A percentile compares a stretch with the other conserved stretches of the same genome.
Conservation (phyloP, 1,284 basidiomycete species). For the Quambalaria eucalypti region DNA sequence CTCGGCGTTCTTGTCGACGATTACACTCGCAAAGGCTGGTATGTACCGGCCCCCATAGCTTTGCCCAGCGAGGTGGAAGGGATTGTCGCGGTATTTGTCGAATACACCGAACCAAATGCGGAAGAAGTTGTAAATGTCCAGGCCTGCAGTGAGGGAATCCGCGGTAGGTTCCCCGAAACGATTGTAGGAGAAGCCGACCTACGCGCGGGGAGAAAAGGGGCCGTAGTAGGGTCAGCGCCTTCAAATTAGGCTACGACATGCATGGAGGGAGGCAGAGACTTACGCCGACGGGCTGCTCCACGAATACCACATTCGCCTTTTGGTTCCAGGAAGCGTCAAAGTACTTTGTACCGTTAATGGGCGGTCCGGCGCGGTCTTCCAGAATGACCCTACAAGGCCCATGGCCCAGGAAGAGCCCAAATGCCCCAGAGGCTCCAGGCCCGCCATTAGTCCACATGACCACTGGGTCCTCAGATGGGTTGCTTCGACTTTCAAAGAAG, state of each 20-base stretch:
- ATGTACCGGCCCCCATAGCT: constrained; percentile 62
- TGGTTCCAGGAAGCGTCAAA: constrained; percentile 61
- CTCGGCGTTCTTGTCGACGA: constrained; percentile 64
- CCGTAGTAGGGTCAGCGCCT: no score
- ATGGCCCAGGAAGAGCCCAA: constrained; percentile 59
- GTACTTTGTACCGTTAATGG: constrained; percentile 55
- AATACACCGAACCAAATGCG: constrained; percentile 48
- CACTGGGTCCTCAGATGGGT: constrained; percentile 61
- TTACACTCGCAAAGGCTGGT: constrained; percentile 68
- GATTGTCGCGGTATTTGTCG: constrained; percentile 33
- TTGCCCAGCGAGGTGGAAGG: constrained; percentile 36
- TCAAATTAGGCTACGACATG: no score
- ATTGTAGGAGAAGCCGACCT: constrained; percentile 64
- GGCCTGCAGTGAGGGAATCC: constrained; percentile 44
- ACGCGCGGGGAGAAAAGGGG: no score
- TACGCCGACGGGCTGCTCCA: constrained; percentile 63
- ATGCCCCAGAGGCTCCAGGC: constrained; percentile 48
- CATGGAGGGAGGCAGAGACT: no score
- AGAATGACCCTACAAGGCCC: constrained; percentile 51
- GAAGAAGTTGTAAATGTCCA: constrained; percentile 46
- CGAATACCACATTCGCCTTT: constrained; percentile 62
- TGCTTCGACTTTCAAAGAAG: constrained; percentile 67
- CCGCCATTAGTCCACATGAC: constrained; percentile 39
- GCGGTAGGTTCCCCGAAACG: constrained; percentile 55
- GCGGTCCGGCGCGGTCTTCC: constrained; percentile 18